A percentile compares a stretch with the other conserved stretches of the same genome.
These are phyloP conservation scores for Saururus chinensis DNA, from an alignment of 164 flowering plant species.

Conservation along the genomic window DNA sequence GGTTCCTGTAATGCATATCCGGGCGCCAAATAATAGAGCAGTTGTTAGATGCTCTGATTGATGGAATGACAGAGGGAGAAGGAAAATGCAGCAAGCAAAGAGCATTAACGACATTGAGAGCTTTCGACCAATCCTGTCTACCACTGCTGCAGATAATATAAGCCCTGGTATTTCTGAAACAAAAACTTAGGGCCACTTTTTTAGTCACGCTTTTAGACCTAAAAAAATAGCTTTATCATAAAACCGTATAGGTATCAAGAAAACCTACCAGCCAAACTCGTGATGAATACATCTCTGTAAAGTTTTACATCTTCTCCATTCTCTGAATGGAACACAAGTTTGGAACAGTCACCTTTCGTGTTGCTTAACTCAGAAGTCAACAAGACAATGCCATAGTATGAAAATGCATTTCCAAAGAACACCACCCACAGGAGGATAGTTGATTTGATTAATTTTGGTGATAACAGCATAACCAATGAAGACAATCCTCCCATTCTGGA, in stretches of 20 bases:
- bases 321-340: conserved; percentile 15
- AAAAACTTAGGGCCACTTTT: neutral
- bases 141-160: conserved; percentile 50
- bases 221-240: neutral
- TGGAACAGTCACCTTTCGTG: conserved; percentile 26
- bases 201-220: neutral
- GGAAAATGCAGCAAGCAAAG: conserved; percentile 42
- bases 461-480: conserved; percentile 47
- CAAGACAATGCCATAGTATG: conserved; percentile 88
- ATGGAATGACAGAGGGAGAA: conserved; percentile 50
- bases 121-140: conserved; percentile 81
- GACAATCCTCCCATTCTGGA: conserved; percentile 22
- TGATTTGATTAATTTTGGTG: conserved; percentile 52
- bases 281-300: conserved; percentile 62
- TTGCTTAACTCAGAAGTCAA: conserved; percentile 65
- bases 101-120: conserved; percentile 59
- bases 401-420: conserved; percentile 84
- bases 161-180: conserved; percentile 81
- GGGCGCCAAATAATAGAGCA: conserved; percentile 67
- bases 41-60: conserved; percentile 53
- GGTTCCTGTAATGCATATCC: conserved; percentile 57
- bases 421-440: conserved; percentile 83
- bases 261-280: conserved; percentile 80
- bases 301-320: conserved; percentile 18
- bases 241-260: neutral